Conservation (phyloP, 495 filamentous ascomycete species). For the Tirmania nivea region DNA sequence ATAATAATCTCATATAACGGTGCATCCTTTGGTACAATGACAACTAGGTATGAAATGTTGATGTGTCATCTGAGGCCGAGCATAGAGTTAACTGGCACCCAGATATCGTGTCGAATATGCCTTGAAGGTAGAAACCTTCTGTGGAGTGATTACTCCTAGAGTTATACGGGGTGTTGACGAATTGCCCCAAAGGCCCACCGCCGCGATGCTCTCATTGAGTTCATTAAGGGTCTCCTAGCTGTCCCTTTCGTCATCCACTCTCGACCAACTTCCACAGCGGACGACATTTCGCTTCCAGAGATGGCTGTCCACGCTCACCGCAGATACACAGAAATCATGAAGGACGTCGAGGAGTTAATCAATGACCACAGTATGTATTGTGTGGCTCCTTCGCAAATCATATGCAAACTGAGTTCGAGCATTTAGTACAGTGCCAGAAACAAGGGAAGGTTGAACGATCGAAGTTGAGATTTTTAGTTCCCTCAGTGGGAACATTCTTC, state of each 20-base stretch:
- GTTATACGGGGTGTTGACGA: too few relatives aligned
- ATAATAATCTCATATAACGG: too few relatives aligned
- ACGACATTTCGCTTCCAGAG: slow-evolving; percentile 34
- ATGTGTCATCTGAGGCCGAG: too few relatives aligned
- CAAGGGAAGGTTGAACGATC: slow-evolving; percentile 43
- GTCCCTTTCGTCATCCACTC: slow-evolving; percentile 95
- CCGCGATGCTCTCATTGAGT: slow-evolving; percentile 28
- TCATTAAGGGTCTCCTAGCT: slow-evolving; percentile 63
- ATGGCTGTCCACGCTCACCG: slow-evolving; percentile 47
- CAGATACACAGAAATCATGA: slow-evolving; percentile 86
- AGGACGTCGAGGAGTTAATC: slow-evolving; percentile 76
- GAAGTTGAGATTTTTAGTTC: slow-evolving; percentile 82
- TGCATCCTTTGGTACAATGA: not conserved
- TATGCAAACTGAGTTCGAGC: slow-evolving; percentile 7
- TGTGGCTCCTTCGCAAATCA: not conserved
- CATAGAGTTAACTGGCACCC: too few relatives aligned
- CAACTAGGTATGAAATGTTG: not conserved
- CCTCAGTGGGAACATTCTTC: slow-evolving; percentile 76
- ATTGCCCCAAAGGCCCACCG: slow-evolving; percentile 13
- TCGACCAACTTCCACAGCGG: slow-evolving; percentile 58
- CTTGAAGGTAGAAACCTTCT: slow-evolving; percentile 10
- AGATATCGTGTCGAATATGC: slow-evolving; percentile 21
- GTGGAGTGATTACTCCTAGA: too few relatives aligned
- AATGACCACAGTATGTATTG: slow-evolving; percentile 59
- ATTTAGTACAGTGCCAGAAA: slow-evolving; percentile 46